phyloP scores from a whole-genome alignment of 257 asterid genomes.

The Solanum paucissectum region DNA sequence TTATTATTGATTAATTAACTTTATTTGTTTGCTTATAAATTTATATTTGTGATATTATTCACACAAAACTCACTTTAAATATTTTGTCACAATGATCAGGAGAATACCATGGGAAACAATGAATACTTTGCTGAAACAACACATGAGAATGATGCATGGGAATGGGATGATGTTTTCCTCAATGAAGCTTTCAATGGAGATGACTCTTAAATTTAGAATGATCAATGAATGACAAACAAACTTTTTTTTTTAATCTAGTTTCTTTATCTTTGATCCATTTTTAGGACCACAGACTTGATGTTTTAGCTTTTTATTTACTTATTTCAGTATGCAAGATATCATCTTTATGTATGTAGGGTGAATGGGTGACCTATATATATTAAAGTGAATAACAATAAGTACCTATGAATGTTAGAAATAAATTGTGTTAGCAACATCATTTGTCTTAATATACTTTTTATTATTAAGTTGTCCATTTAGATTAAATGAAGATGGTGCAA shows the following conservation, averaged over 20 bases:
- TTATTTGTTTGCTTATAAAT: not conserved
- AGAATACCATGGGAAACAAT: not conserved
- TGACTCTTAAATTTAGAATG: not conserved
- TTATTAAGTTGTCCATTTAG: not conserved
- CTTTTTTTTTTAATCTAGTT: not conserved
- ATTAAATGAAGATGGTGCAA: not conserved
- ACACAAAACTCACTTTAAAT: not conserved
- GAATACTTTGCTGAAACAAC: not conserved
- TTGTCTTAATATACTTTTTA: not conserved
- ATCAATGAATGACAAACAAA: not conserved
- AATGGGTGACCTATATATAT: not conserved
- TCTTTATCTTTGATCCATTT: not conserved
- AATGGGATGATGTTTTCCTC: not conserved
- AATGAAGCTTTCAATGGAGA: not conserved
- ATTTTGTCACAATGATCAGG: not conserved
- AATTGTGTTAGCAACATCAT: not conserved
- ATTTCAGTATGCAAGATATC: not conserved
- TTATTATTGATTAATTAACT: not conserved
- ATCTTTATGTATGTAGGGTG: not conserved
- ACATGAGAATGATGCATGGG: not conserved
- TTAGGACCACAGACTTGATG: not conserved
- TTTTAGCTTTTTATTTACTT: not conserved
- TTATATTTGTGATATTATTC: not conserved
- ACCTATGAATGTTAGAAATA: not conserved
- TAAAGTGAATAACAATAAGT: not conserved